Percentiles rank a stretch among this genome's conserved stretches.
Evolutionary conservation across 2,329 filamentous ascomycete species (phyloP).

Genomic region (Capronia coronata): DNA sequence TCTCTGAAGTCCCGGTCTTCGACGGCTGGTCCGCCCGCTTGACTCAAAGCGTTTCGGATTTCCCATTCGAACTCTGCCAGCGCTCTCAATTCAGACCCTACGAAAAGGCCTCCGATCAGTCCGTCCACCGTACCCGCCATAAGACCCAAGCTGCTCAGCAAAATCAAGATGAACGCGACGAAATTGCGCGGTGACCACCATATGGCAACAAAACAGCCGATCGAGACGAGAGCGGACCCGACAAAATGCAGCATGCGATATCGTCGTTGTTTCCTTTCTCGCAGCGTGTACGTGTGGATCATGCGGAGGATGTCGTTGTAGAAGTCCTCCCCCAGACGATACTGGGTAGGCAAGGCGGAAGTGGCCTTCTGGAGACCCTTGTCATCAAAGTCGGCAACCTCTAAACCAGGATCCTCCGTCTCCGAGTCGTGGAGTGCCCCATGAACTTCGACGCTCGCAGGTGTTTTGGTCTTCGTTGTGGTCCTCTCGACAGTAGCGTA

Average conservation of each 20-base stretch:
- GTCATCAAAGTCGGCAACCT: constrained; percentile 19
- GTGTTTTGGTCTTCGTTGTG: background rate
- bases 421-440: constrained; percentile 11
- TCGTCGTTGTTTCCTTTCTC: constrained; percentile 65
- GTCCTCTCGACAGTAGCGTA: constrained; percentile 59
- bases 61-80: constrained; percentile 94
- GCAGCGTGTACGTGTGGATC: constrained; percentile 59
- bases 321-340: constrained; percentile 43
- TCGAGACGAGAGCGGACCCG: constrained; percentile 57
- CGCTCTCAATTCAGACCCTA: constrained; percentile 72
- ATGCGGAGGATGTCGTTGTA: constrained; percentile 70
- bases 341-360: constrained; percentile 24
- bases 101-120: constrained; percentile 78
- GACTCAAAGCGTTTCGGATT: constrained; percentile 48
- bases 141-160: constrained; percentile 72
- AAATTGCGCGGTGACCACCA: constrained; percentile 79
- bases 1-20: constrained; percentile 25
- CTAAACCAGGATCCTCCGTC: constrained; percentile 7
- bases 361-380: constrained; percentile 20
- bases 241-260: constrained; percentile 71
- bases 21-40: constrained; percentile 23
- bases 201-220: constrained; percentile 70
- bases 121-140: constrained; percentile 74
- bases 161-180: constrained; percentile 70
- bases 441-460: constrained; percentile 11